Conservation (phyloP, 495 filamentous ascomycete species). For the Penicillium paxilli region DNA sequence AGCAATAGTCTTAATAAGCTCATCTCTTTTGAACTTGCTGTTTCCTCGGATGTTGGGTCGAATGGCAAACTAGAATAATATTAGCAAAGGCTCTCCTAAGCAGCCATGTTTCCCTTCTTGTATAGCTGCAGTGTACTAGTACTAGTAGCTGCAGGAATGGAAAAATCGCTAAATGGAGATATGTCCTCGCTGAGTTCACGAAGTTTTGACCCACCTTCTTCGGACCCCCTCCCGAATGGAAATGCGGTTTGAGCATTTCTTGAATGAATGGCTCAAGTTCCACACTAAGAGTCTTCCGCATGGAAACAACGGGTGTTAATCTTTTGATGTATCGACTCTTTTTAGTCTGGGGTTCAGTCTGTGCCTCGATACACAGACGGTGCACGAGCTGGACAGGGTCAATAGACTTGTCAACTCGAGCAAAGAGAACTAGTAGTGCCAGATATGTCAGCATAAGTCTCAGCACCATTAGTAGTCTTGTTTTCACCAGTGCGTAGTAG, state of each 20-base stretch:
- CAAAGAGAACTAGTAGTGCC: constrained; percentile 42
- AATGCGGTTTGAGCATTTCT: constrained; percentile 70
- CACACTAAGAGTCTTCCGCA: constrained; percentile 75
- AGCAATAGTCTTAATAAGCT: constrained; percentile 79
- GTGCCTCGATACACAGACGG: constrained; percentile 68
- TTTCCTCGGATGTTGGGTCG: constrained; percentile 81
- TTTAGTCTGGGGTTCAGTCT: constrained; percentile 50
- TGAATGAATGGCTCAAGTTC: constrained; percentile 71
- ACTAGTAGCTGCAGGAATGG: not conserved
- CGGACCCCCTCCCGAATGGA: constrained; percentile 56
- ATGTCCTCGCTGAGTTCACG: not conserved
- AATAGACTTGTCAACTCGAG: constrained; percentile 58
- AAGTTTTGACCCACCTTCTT: constrained; percentile 44
- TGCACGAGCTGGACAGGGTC: constrained; percentile 81
- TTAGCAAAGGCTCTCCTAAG: constrained; percentile 5
- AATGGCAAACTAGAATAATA: constrained; percentile 74
- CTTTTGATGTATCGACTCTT: constrained; percentile 76
- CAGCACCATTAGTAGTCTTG: no score
- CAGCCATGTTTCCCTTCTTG: constrained; percentile 1
- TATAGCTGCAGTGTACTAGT: no score
- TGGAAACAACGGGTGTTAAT: constrained; percentile 75
- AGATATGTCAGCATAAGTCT: constrained; percentile 17
- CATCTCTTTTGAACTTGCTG: constrained; percentile 67
- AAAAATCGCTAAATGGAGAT: not conserved
- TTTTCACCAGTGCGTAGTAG: no score